Evolutionary conservation across 2,329 filamentous ascomycete genomes (phyloP), one percentile per base, ranked within the genome.

Genomic region (Fusarium tjaetaba): DNA sequence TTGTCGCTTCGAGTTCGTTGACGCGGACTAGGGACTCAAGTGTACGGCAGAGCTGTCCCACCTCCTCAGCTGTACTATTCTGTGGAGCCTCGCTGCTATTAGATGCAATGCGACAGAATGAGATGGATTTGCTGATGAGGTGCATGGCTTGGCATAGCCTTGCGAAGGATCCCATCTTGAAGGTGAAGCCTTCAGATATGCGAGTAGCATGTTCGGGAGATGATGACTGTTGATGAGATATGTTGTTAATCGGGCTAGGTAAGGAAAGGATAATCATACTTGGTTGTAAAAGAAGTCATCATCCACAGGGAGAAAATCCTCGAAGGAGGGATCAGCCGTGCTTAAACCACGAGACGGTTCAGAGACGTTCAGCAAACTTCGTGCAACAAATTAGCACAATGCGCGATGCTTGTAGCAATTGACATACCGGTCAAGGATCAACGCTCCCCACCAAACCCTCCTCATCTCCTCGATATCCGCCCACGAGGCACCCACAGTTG

Each of bases 381-480:
- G 3, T 3, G 4, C 4, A 32, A 0, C 3, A 6, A 0, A 30
- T 49, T n/a, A 49, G 28, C 20, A 28, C 26, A 22, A 22, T 3
- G 1, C 4, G 9, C 4, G 14, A 22, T 15, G 45, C 9, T 13
- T 26, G 18, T 2, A 26, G 49, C 13, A 22, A 13, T 38, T 22
- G 30, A 41, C 26, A 24, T 38, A 51, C 32, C 43, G 43, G 14
- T 58, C 55, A 1, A 58, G 32, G 39, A 58, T 46, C 22, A 58
- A 26, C 0, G 28, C 3, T 0, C 28, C 55, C 41, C 55, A 58
- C 55, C 55, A 58, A 5, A 26, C 55, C 4, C 55, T 58, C 2
- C 55, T 46, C 55, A 46, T 22, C 1, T 58, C 55, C 7, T 58
- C 55, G 2, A 46, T 28, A 8, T 46, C 41, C 4, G 42, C 5